Conservation (phyloP, 2,329 filamentous ascomycete genomes). For the Massarina eburnea region DNA sequence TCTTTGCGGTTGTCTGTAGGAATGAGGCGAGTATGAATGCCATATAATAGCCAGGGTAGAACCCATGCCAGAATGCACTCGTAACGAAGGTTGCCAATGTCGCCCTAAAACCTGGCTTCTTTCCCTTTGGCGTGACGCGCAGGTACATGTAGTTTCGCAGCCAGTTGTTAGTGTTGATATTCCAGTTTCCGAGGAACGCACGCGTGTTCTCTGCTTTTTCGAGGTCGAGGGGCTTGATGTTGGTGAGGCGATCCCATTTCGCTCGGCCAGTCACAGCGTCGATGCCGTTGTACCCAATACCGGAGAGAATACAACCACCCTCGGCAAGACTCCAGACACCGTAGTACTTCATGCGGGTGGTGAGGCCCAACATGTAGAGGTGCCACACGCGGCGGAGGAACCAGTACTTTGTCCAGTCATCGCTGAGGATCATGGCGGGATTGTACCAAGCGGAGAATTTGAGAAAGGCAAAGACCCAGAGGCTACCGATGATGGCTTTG, state of each 20-base stretch:
- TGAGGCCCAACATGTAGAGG: conserved; percentile 81
- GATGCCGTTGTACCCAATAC: conserved; percentile 91
- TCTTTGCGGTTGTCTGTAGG: conserved; percentile 90
- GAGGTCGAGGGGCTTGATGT: conserved; percentile 82
- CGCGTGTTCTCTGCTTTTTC: conserved; percentile 93
- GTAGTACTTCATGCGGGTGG: conserved; percentile 89
- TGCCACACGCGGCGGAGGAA: conserved; percentile 75
- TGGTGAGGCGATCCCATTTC: conserved; percentile 86
- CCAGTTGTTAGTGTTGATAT: conserved; percentile 98
- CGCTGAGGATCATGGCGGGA: conserved; percentile 63
- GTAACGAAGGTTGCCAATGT: conserved; percentile 93
- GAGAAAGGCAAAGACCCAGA: conserved; percentile 80
- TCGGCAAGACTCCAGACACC: conserved; percentile 93
- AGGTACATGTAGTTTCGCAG: conserved; percentile 94
- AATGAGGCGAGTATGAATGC: conserved; percentile 87
- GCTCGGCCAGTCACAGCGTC: conserved; percentile 82
- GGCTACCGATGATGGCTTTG: conserved; percentile 72
- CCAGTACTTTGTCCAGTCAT: conserved; percentile 66
- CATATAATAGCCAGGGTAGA: conserved; percentile 95
- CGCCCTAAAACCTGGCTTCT: conserved; percentile 94
- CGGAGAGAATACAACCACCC: conserved; percentile 89
- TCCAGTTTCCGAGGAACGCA: conserved; percentile 89
- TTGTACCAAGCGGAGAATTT: conserved; percentile 70
- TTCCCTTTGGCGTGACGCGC: conserved; percentile 89
- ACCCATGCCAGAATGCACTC: conserved; percentile 96